These are phyloP conservation scores for Auricularia heimuer DNA, from an alignment of 768 basidiomycete species.

Conservation along the genomic window DNA sequence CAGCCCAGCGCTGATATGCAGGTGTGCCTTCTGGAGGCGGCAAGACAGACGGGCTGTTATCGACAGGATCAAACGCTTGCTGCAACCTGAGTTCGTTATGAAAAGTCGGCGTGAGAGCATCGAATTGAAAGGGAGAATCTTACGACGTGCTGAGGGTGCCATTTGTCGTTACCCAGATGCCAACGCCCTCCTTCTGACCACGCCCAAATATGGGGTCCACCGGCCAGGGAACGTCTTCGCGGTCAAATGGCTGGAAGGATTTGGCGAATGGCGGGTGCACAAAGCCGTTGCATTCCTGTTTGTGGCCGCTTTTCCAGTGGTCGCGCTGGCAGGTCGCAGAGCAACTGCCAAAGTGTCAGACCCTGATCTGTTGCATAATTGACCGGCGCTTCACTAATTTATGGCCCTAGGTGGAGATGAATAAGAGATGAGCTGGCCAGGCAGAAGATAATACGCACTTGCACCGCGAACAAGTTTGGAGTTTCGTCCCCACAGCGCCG, in stretches of 20 bases:
- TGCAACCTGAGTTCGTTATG: not conserved
- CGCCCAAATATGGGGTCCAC: not conserved
- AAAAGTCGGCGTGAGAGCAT: not conserved
- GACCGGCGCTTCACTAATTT: not conserved
- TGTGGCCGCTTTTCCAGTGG: not conserved
- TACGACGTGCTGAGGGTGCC: not conserved
- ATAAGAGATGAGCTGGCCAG: not conserved
- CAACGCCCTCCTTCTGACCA: not conserved
- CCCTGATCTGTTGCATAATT: no score
- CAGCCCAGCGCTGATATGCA: not conserved
- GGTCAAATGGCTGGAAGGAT: not conserved
- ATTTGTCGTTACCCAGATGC: not conserved
- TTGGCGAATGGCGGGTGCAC: not conserved
- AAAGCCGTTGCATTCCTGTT: not conserved
- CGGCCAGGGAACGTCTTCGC: not conserved
- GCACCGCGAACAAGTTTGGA: not conserved
- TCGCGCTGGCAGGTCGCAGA: not conserved
- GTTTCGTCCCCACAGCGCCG: not conserved
- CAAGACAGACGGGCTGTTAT: not conserved
- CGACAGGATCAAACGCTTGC: not conserved
- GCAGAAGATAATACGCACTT: not conserved
- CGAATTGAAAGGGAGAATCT: no score
- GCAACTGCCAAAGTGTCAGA: not conserved
- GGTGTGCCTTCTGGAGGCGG: not conserved
- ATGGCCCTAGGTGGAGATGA: not conserved